Evolutionary conservation across 2,329 filamentous ascomycete species (phyloP).

Genomic region (Colletotrichum orchidophilum): DNA sequence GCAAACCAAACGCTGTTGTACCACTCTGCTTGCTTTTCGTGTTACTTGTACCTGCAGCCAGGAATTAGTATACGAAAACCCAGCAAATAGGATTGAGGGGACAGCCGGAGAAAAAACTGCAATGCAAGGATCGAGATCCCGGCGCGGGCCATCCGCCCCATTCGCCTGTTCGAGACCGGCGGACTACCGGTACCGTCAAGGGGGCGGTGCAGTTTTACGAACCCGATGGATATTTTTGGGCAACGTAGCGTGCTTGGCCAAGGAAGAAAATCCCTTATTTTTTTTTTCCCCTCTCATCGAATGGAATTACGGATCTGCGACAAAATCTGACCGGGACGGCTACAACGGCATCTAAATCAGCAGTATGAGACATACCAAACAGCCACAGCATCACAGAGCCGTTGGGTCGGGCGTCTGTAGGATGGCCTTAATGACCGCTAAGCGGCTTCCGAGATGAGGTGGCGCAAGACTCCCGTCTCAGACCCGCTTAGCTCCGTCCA

Average conservation of each 20-base stretch:
- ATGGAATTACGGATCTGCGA: background rate
- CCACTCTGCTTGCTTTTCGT: background rate
- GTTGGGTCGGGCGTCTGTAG: constrained; percentile 1
- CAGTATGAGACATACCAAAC: constrained; percentile 9
- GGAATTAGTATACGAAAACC: background rate
- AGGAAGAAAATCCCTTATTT: background rate
- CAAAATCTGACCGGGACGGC: constrained; percentile 6
- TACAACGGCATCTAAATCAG: background rate
- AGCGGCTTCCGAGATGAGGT: constrained; percentile 30
- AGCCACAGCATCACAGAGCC: constrained; percentile 27
- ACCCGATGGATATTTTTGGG: background rate
- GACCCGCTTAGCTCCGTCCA: constrained; percentile 1
- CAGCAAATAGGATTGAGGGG: background rate
- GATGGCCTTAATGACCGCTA: constrained; percentile 18
- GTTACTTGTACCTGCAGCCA: background rate
- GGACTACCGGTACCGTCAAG: constrained; percentile 15
- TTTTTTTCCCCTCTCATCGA: background rate
- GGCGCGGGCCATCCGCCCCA: background rate
- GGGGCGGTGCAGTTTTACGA: background rate
- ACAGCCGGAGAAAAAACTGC: background rate
- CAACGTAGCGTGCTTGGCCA: background rate
- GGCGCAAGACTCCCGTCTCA: constrained; percentile 25
- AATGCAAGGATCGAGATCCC: constrained; percentile 8
- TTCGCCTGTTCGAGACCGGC: constrained; percentile 20
- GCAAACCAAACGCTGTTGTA: background rate